A percentile compares a stretch with the other conserved stretches of the same genome.
phyloP scores from a whole-genome alignment of 176 grass and related monocot genomes.

The Chloris gayana region DNA sequence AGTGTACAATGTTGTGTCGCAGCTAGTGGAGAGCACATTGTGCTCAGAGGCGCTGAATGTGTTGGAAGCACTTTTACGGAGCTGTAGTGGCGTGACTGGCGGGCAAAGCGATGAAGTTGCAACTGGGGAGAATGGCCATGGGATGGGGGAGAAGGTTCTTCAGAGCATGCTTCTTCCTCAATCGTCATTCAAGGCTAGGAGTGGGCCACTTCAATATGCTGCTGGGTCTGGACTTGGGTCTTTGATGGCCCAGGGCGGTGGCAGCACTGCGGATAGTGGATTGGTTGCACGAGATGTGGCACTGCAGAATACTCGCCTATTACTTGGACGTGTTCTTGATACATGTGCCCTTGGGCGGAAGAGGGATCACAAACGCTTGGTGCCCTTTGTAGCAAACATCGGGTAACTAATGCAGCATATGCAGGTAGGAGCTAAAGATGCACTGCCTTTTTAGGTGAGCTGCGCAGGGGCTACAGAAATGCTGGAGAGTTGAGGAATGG shows the following conservation, averaged over 20 bases:
- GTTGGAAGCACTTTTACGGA: slow-evolving; percentile 85
- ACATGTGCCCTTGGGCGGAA: slow-evolving; percentile 89
- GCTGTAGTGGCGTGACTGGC: slow-evolving; percentile 63
- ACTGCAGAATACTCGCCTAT: slow-evolving; percentile 77
- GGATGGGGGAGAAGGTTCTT: slow-evolving; percentile 67
- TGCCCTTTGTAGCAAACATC: slow-evolving; percentile 82
- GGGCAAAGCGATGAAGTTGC: slow-evolving; percentile 57
- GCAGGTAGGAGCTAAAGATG: not conserved
- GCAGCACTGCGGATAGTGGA: slow-evolving; percentile 47
- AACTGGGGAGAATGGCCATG: slow-evolving; percentile 59
- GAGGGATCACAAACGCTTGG: slow-evolving; percentile 90
- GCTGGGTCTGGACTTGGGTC: slow-evolving; percentile 72
- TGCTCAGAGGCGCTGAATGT: slow-evolving; percentile 87
- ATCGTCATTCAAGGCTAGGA: slow-evolving; percentile 91
- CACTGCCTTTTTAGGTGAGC: not conserved
- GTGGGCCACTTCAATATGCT: slow-evolving; percentile 67
- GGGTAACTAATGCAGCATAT: slow-evolving; percentile 27
- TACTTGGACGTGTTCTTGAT: slow-evolving; percentile 89
- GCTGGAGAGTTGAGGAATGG: not conserved
- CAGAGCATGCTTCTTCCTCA: slow-evolving; percentile 73
- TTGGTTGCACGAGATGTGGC: slow-evolving; percentile 65
- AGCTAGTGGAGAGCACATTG: slow-evolving; percentile 82
- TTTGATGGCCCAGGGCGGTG: slow-evolving; percentile 52
- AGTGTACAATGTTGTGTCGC: slow-evolving; percentile 85
- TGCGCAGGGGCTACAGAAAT: not conserved